phyloP scores from a whole-genome alignment of 75 land plant genomes.

The Sequoiadendron giganteum region DNA sequence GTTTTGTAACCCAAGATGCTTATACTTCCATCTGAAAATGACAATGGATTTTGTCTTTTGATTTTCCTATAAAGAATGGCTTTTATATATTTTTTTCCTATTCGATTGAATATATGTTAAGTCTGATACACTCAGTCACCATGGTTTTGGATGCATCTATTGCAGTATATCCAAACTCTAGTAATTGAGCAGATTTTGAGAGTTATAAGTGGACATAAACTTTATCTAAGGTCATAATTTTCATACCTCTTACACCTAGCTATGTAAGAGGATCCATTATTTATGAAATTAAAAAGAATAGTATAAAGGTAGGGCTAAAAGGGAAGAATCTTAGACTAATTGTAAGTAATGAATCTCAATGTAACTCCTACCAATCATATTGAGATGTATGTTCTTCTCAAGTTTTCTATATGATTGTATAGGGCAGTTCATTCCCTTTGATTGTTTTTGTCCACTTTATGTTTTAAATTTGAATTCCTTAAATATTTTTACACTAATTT shows the following conservation, averaged over 20 bases:
- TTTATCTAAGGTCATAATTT: conserved; percentile 68
- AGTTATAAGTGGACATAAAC: conserved; percentile 87
- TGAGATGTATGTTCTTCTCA: neutral
- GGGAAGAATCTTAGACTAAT: conserved; percentile 77
- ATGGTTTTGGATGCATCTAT: conserved; percentile 4
- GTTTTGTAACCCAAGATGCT: neutral
- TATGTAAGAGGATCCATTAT: conserved; percentile 60
- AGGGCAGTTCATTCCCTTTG: neutral
- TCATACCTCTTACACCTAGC: conserved; percentile 67
- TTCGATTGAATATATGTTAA: neutral
- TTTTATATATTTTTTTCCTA: neutral
- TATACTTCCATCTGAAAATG: neutral
- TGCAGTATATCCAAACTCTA: conserved; percentile 61
- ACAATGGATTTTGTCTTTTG: neutral
- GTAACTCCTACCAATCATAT: neutral
- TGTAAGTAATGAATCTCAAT: conserved; percentile 28
- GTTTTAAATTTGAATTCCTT: neutral
- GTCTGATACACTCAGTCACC: conserved; percentile 6
- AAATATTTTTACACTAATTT: too few relatives aligned
- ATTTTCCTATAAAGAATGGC: neutral
- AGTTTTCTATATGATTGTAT: neutral
- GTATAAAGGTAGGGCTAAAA: conserved; percentile 84
- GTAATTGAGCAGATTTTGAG: conserved; percentile 87
- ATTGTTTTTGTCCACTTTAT: neutral
- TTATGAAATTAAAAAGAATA: conserved; percentile 90